A percentile compares a stretch with the other conserved stretches of the same genome.
Conservation (phyloP, 202 grass and related monocot species). For the Tripidium arundinaceum region DNA sequence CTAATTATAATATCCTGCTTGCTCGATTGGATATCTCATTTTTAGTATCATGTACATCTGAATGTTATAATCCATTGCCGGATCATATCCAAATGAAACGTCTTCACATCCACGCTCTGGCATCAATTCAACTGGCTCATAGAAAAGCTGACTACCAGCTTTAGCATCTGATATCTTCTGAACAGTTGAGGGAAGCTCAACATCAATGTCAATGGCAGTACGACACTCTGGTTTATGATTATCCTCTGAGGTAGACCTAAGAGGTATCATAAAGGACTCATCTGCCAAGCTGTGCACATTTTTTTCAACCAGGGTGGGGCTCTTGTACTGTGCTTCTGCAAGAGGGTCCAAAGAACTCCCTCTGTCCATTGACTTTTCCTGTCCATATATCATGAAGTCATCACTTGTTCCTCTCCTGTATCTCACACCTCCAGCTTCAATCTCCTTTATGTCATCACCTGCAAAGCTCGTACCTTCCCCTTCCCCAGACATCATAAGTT, state of each 20-base stretch:
- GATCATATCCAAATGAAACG: constrained; percentile 67
- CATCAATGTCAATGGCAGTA: constrained; percentile 74
- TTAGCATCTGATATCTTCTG: constrained; percentile 45
- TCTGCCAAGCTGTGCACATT: constrained; percentile 41
- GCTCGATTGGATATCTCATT: constrained; percentile 2
- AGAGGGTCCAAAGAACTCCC: constrained; percentile 53
- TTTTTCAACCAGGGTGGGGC: constrained; percentile 40
- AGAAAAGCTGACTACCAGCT: constrained; percentile 52
- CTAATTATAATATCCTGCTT: not conserved
- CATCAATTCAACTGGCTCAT: constrained; percentile 87
- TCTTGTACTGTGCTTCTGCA: constrained; percentile 45
- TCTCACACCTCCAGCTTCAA: constrained; percentile 58
- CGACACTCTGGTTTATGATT: constrained; percentile 43
- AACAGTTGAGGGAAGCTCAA: constrained; percentile 41
- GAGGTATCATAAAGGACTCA: constrained; percentile 88
- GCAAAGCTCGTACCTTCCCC: constrained; percentile 36
- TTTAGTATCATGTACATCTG: constrained; percentile 25
- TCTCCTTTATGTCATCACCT: constrained; percentile 64
- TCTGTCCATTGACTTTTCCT: constrained; percentile 55
- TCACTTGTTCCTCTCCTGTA: constrained; percentile 52
- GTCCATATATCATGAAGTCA: constrained; percentile 73
- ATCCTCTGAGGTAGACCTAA: constrained; percentile 52
- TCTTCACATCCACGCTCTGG: constrained; percentile 64
- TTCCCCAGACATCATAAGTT: constrained; percentile 54
- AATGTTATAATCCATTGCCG: constrained; percentile 72